Evolutionary conservation across 768 basidiomycete species (phyloP), one percentile per base, ranked within the genome.

Genomic region (Tulasnella sp.): DNA sequence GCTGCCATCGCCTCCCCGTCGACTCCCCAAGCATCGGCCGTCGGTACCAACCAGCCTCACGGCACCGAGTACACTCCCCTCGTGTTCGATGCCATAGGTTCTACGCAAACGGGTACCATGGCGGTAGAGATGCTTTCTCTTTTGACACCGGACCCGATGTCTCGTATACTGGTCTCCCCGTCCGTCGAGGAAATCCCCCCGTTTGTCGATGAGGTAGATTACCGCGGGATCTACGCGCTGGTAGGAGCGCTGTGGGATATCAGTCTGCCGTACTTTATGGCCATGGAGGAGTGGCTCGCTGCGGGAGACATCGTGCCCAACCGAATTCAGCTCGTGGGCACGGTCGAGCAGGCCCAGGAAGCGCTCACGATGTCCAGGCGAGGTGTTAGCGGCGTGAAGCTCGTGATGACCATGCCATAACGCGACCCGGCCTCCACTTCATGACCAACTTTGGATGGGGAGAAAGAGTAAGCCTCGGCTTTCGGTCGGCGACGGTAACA

Each of bases 351-450:
- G 14, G 38, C 27, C 73, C 31, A 74, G 9, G 39, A 74, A 39
- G 73, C 73, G 24, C 38, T 74, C 31, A 31, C 31, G 39, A 74
- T 74, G 73, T 74, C 73, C 27, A 34, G 44, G 19, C 19, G 44
- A 38, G 73, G 73, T n/a, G 73, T 74, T 0, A 74, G 73, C 73
- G 73, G 73, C 39, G 73, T 74, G 39, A 74, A 74, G 38, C 73
- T 74, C 0, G 21, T 74, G 12, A 74, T 74, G 73, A 42, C 12
- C 21, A 40, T 74, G 39, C 44, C 38, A 74, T 46, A 39, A 40
- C 6, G 18, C 10, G n/a, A 14, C 38, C 31, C 38, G 73, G 9
- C 73, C 73, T 74, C 73, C 73, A n/a, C 73, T 46, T 46, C 38
- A 31, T 68, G 27, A 68, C 62, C 62, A 68, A 68, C 27, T 19